A percentile compares a stretch with the other conserved stretches of the same genome.
These are phyloP conservation scores for Colletotrichum scovillei DNA, from an alignment of 2,329 filamentous ascomycete genomes.

Conservation along the genomic window DNA sequence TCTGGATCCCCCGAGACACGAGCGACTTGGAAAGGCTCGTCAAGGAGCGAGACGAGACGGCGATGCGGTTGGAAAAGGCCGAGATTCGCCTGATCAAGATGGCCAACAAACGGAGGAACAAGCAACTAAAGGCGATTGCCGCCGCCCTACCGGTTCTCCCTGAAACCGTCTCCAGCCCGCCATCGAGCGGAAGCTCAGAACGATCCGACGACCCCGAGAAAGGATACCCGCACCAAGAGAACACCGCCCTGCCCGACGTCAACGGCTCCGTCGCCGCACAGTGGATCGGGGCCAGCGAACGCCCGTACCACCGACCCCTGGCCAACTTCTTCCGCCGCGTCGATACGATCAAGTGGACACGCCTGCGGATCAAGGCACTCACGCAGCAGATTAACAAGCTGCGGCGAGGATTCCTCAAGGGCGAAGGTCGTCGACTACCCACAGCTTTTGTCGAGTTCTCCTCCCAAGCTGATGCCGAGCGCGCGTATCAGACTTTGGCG, in stretches of 20 bases:
- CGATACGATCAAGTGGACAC: slow-evolving; percentile 92
- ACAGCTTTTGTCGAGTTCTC: slow-evolving; percentile 95
- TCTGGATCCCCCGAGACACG: slow-evolving; percentile 85
- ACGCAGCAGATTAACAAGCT: slow-evolving; percentile 68
- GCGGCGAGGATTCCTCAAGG: slow-evolving; percentile 70
- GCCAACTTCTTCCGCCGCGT: slow-evolving; percentile 86
- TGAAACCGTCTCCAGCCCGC: slow-evolving; percentile 41
- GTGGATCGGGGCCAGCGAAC: slow-evolving; percentile 78
- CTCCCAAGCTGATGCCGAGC: slow-evolving; percentile 84
- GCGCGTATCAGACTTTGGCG: slow-evolving; percentile 83
- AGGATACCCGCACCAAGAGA: slow-evolving; percentile 42
- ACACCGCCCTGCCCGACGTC: slow-evolving; percentile 49
- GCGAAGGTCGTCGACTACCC: slow-evolving; percentile 68
- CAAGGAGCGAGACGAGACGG: slow-evolving; percentile 77
- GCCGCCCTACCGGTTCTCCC: not conserved
- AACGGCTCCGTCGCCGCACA: slow-evolving; percentile 72
- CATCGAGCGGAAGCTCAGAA: not conserved
- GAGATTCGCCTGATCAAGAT: slow-evolving; percentile 84
- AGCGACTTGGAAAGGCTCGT: slow-evolving; percentile 82
- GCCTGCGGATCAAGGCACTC: slow-evolving; percentile 59
- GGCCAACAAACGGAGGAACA: slow-evolving; percentile 61
- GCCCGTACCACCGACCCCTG: slow-evolving; percentile 78
- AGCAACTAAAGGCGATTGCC: slow-evolving; percentile 33
- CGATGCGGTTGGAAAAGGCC: slow-evolving; percentile 83
- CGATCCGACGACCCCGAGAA: slow-evolving; percentile 38